A percentile compares a stretch with the other conserved stretches of the same genome.
Conservation (phyloP, 176 grass and related monocot genomes). For the Themeda triandra region DNA sequence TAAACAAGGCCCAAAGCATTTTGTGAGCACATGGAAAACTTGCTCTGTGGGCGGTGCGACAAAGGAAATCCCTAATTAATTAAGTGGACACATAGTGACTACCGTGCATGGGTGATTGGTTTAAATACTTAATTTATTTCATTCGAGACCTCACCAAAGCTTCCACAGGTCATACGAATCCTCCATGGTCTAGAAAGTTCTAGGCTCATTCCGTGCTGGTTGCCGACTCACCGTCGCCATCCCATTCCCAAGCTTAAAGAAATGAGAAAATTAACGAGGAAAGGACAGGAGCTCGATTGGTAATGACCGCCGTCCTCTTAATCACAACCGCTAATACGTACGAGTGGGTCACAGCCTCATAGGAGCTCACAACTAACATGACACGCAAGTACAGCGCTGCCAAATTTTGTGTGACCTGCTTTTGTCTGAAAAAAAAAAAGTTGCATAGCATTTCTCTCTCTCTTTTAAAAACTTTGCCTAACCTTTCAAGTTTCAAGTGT, state of each 20-base stretch:
- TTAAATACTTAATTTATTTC: not conserved
- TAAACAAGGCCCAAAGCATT: no score
- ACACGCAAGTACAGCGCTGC: not conserved
- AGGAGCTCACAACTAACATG: not conserved
- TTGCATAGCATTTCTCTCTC: not conserved
- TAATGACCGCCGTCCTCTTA: not conserved
- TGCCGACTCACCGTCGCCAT: not conserved
- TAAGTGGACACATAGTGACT: not conserved
- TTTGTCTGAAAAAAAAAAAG: not conserved
- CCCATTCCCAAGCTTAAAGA: not conserved
- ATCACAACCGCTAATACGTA: not conserved
- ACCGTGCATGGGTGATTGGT: not conserved
- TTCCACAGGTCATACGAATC: not conserved
- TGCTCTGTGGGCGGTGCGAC: not conserved
- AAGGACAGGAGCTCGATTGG: not conserved
- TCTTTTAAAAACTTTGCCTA: not conserved
- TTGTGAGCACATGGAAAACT: not conserved
- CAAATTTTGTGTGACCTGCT: not conserved
- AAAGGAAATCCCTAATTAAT: not conserved
- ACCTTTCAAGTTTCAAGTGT: not conserved
- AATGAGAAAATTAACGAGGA: not conserved
- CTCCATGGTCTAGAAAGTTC: conserved; percentile 4
- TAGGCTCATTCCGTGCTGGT: not conserved
- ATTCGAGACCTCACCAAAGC: not conserved
- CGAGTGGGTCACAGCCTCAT: not conserved